phyloP scores from a whole-genome alignment of 2,329 filamentous ascomycete genomes.

The Bimuria novae-zelandiae region DNA sequence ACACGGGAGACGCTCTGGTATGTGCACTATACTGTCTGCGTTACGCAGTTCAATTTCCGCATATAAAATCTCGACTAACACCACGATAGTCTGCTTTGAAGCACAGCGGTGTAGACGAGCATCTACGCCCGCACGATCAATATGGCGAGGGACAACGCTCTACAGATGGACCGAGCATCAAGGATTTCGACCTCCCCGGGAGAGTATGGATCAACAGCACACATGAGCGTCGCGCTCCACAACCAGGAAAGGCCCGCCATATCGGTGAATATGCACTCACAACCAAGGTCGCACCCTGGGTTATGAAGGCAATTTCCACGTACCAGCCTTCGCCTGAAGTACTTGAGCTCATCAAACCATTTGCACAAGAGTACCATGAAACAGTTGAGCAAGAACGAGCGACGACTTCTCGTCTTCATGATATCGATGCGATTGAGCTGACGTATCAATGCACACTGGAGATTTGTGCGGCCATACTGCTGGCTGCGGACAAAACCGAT shows the following conservation, averaged over 20 bases:
- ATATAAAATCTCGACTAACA: background rate
- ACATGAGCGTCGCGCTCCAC: background rate
- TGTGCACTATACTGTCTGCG: no score
- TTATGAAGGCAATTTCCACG: background rate
- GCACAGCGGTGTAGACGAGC: slow-evolving; percentile 1
- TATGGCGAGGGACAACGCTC: background rate
- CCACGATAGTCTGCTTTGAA: slow-evolving; percentile 1
- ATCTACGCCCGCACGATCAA: background rate
- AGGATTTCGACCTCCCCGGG: background rate
- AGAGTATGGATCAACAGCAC: background rate
- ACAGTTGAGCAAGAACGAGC: background rate
- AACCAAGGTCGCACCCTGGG: slow-evolving; percentile 3
- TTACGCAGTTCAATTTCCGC: background rate
- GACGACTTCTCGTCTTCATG: background rate
- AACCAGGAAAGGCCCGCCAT: slow-evolving; percentile 2
- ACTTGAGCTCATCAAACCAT: slow-evolving; percentile 3
- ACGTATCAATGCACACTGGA: slow-evolving; percentile 8
- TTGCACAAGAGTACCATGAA: background rate
- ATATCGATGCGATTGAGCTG: slow-evolving; percentile 6
- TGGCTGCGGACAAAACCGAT: slow-evolving; percentile 4
- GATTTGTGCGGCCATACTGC: slow-evolving; percentile 4
- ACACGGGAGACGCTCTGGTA: background rate
- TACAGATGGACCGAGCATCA: background rate
- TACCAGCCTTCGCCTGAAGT: background rate
- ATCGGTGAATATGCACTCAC: slow-evolving; percentile 8